Percentiles rank a stretch among this genome's conserved stretches.
Evolutionary conservation across 441 rosid genomes (phyloP).

Genomic region (Erodium trifolium): DNA sequence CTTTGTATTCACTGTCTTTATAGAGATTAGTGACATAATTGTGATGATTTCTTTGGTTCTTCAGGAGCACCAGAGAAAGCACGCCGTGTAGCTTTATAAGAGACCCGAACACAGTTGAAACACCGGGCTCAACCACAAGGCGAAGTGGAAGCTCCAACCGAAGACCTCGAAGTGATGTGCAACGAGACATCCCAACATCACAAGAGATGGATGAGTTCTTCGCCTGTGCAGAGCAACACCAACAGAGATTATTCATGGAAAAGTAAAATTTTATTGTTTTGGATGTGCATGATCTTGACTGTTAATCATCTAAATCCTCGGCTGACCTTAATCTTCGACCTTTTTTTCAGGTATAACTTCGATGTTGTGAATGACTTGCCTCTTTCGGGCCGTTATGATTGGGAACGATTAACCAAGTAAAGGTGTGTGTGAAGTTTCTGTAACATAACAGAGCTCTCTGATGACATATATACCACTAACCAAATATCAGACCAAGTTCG

Average conservation of each 20-base stretch:
- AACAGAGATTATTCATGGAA: conserved; percentile 38
- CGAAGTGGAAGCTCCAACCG: conserved; percentile 16
- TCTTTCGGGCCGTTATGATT: conserved; percentile 49
- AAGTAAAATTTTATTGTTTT: conserved; percentile 31
- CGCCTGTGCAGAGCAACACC: conserved; percentile 45
- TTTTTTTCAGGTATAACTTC: conserved; percentile 51
- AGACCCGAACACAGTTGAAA: conserved; percentile 23
- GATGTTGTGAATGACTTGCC: conserved; percentile 51
- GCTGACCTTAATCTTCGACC: not conserved
- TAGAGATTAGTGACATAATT: not conserved
- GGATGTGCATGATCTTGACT: no score
- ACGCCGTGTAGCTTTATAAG: conserved; percentile 46
- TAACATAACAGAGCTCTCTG: conserved; percentile 23
- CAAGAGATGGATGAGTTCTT: conserved; percentile 53
- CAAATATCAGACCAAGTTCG: conserved; percentile 7
- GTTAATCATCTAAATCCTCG: not conserved
- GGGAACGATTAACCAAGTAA: conserved; percentile 37
- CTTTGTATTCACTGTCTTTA: conserved; percentile 2
- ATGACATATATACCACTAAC: conserved; percentile 28
- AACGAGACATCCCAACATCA: conserved; percentile 26
- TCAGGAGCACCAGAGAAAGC: conserved; percentile 52
- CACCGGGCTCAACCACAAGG: conserved; percentile 46
- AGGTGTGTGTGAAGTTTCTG: conserved; percentile 32
- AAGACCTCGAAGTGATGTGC: conserved; percentile 21
- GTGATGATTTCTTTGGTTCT: conserved; percentile 13